Base-by-base conservation (phyloP, 2,329 filamentous ascomycete species). In the Phyllosticta citribraziliensis region DNA sequence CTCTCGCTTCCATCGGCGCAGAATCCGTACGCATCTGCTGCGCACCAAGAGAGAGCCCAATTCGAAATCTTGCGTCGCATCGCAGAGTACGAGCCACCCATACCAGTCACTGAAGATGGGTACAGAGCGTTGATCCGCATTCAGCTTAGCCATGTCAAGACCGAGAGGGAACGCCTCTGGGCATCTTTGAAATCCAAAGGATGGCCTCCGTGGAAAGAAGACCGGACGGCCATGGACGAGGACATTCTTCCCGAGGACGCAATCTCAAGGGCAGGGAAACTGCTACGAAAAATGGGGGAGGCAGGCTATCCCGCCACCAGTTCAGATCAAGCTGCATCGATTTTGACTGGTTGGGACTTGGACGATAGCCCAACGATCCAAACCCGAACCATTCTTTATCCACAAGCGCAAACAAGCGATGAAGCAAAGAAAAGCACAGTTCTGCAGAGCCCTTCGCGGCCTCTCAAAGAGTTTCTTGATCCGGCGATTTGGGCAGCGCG, bases 131-230 rank as follows among this genome's bases (percentile, higher is more conserved):
- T 86, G 17, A 72, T 79, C 35, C 75, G 76, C 2, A 76, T 83
- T n/a, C 84, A 86, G 66, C 71, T 86, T 12, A 78, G 80, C 5
- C 82, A 82, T 60, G 74, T 73, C 52, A 87, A 87, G 69, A 84
- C 82, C 0, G 47, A 66, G 0, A 71, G 74, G 27, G 84, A 87
- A 66, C 78, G 74, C 27, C 76, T 82, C 62, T 86, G 83, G 78
- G 83, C 83, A 2, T 73, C 76, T 53, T 73, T 85, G 20, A 85
- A 87, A 72, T 78, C 82, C 2, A 72, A 78, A 9, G 83, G 82
- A 8, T 87, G 84, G 84, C 84, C 84, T 14, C 84, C 84, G 0
- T 87, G 84, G 83, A 86, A 85, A 69, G 79, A 83, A 67, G 80
- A 84, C 55, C 82, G 77, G 58, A 79, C 82, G 17, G 83, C 82